phyloP scores from a whole-genome alignment of 2,329 filamentous ascomycete genomes.

The Penicillium sclerotigenum region DNA sequence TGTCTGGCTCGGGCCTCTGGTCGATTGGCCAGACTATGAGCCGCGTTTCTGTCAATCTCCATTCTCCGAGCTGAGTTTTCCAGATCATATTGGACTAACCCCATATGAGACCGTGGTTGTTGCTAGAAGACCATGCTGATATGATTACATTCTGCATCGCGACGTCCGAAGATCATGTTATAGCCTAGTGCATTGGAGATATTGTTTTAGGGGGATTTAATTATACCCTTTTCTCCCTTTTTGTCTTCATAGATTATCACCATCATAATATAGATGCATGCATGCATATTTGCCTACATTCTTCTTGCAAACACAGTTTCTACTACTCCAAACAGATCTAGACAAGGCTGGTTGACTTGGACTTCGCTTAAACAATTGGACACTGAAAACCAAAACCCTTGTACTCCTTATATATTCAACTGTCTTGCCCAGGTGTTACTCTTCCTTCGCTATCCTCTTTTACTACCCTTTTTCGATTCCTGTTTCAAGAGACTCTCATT shows the following conservation, averaged over 20 bases:
- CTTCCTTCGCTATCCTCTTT: no score
- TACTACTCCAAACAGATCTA: no score
- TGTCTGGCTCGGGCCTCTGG: slow-evolving; percentile 31
- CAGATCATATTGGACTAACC: slow-evolving; percentile 23
- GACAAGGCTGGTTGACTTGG: no score
- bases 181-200: background rate
- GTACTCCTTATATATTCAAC: no score
- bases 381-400: no score
- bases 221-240: background rate
- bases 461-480: no score
- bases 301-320: no score
- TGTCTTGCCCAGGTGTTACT: no score
- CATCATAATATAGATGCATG: no score
- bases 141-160: background rate
- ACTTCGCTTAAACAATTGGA: no score
- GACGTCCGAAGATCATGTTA: background rate
- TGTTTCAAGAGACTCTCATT: no score
- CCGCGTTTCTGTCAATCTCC: slow-evolving; percentile 22
- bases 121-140: slow-evolving; percentile 11
- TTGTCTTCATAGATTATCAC: background rate
- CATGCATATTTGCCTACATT: no score
- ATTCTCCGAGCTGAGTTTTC: slow-evolving; percentile 19
- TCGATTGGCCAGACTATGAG: slow-evolving; percentile 34
- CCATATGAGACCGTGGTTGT: slow-evolving; percentile 27
- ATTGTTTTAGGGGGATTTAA: background rate